These are phyloP conservation scores for Penicillium bialowiezense DNA, from an alignment of 495 filamentous ascomycete species.

Conservation along the genomic window DNA sequence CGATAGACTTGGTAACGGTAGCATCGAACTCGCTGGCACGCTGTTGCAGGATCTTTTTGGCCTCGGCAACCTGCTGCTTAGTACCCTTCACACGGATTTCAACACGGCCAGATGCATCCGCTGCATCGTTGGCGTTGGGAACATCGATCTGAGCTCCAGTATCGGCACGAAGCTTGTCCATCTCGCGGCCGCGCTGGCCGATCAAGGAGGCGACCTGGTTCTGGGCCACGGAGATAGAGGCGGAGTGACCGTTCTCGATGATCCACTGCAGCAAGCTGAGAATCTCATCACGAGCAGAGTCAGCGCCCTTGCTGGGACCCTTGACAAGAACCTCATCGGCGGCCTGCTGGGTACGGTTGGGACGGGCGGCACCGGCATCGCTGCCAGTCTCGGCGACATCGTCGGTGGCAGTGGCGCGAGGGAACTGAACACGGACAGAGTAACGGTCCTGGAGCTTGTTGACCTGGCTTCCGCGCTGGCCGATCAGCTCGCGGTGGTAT, in stretches of 20 bases:
- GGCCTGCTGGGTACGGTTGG: constrained; percentile 65
- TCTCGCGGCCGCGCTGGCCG: constrained; percentile 80
- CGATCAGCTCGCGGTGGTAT: constrained; percentile 75
- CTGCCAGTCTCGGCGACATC: constrained; percentile 70
- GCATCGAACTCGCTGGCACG: constrained; percentile 82
- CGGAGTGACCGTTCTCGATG: constrained; percentile 75
- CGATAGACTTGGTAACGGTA: constrained; percentile 75
- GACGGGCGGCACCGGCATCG: constrained; percentile 60
- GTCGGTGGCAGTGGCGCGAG: constrained; percentile 59
- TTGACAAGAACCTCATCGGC: constrained; percentile 88
- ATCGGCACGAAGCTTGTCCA: constrained; percentile 80
- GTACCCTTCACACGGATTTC: constrained; percentile 89
- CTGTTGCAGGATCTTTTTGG: constrained; percentile 83
- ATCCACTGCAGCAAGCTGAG: constrained; percentile 81
- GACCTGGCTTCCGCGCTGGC: constrained; percentile 61
- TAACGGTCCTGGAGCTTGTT: constrained; percentile 78
- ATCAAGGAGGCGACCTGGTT: constrained; percentile 87
- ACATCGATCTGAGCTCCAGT: constrained; percentile 90
- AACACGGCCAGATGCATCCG: constrained; percentile 61
- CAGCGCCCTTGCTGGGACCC: constrained; percentile 86
- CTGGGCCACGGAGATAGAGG: constrained; percentile 78
- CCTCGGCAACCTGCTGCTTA: constrained; percentile 82
- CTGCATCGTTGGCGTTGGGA: constrained; percentile 60
- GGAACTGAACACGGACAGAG: constrained; percentile 91
- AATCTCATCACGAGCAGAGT: constrained; percentile 86